Evolutionary conservation across 73 alveolate species (phyloP).

Genomic region (Paramecium bursaria): DNA sequence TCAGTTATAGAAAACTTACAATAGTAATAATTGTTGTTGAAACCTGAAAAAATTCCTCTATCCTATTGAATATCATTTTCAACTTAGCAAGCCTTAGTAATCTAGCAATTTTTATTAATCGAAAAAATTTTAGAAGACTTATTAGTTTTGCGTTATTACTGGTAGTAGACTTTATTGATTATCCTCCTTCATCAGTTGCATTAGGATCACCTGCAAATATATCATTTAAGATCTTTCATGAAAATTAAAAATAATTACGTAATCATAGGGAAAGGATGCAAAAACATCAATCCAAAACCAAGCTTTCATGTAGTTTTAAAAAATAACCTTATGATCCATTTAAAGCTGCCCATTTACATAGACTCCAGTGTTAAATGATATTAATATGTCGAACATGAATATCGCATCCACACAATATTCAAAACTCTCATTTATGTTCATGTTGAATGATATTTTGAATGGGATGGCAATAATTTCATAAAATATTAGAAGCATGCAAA

Average conservation of each 20-base stretch:
- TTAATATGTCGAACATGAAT: constrained; percentile 71
- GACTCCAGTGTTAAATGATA: constrained; percentile 74
- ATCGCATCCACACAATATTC: neutral
- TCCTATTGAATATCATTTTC: neutral
- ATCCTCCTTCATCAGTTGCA: too few species aligned
- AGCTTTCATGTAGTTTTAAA: constrained; percentile 62
- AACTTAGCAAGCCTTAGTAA: constrained; percentile 34
- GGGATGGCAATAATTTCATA: constrained; percentile 40
- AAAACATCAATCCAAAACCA: constrained; percentile 77
- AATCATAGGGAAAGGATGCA: constrained; percentile 72
- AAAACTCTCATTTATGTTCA: constrained; percentile 3
- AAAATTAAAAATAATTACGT: neutral
- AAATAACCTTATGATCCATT: constrained; percentile 64
- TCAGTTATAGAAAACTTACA: neutral
- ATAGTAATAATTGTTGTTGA: neutral
- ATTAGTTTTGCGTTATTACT: too few species aligned
- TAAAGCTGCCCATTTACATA: constrained; percentile 73
- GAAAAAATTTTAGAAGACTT: constrained; percentile 14
- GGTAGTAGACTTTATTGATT: too few species aligned
- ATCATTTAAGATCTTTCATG: too few species aligned
- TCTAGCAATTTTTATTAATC: neutral
- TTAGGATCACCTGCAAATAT: too few species aligned
- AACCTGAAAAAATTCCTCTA: neutral
- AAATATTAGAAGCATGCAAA: constrained; percentile 24
- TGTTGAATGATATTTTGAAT: neutral